These are phyloP conservation scores for Aspergillus sparsus DNA, from an alignment of 495 filamentous ascomycete species.

Conservation along the genomic window DNA sequence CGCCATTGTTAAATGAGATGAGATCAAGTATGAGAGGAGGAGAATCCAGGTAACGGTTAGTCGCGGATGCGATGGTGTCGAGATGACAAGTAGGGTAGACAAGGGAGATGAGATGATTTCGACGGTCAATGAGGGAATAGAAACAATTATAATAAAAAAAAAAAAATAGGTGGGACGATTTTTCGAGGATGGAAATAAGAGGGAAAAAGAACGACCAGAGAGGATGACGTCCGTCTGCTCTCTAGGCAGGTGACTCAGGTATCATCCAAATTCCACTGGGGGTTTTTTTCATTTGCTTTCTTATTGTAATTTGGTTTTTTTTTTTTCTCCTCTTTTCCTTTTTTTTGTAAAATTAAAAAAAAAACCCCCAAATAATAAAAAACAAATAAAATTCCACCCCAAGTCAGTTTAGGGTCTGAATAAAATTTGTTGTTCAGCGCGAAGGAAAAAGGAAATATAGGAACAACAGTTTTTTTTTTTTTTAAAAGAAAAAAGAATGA, in stretches of 20 bases:
- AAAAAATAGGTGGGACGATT: neutral
- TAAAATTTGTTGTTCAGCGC: neutral
- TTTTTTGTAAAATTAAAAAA: neutral
- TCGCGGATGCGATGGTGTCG: constrained; percentile 12
- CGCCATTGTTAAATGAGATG: constrained; percentile 27
- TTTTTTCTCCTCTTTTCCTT: neutral
- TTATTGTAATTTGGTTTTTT: neutral
- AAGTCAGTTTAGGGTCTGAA: neutral
- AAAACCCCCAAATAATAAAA: constrained; percentile 2
- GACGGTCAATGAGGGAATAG: neutral
- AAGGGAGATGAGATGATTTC: neutral
- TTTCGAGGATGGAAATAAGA: too few species aligned
- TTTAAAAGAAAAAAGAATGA: neutral
- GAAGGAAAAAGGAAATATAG: constrained; percentile 5
- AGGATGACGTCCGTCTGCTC: too few species aligned
- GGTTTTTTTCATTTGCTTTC: neutral
- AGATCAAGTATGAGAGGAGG: constrained; percentile 21
- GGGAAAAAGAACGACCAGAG: too few species aligned
- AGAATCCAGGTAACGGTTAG: neutral
- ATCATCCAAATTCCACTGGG: constrained; percentile 1
- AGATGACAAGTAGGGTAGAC: constrained; percentile 11
- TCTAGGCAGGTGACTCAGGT: constrained; percentile 9
- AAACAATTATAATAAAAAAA: neutral
- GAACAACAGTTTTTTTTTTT: neutral
- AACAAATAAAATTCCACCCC: neutral